Evolutionary conservation across 2,329 filamentous ascomycete species (phyloP).

Genomic region (Corniculantispora saksenae): DNA sequence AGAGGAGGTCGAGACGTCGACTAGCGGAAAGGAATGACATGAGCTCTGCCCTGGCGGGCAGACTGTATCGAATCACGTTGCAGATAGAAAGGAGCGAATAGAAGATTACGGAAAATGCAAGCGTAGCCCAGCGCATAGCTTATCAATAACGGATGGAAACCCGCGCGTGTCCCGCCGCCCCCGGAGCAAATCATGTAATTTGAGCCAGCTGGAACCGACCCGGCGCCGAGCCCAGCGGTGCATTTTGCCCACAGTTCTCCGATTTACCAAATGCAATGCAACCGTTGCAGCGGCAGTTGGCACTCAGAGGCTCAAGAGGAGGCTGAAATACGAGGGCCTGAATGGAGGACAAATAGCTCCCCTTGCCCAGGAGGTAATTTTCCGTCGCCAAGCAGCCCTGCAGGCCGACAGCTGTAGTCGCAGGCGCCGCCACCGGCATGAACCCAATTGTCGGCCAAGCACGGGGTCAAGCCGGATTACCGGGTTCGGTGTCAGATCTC

Average conservation of each 20-base stretch:
- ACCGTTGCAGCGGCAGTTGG: not conserved
- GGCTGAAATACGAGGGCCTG: not conserved
- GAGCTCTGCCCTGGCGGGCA: not conserved
- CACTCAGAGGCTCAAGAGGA: not conserved
- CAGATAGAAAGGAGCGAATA: not conserved
- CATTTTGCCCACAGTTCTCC: too few species aligned
- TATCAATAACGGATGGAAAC: not conserved
- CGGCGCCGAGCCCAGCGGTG: not conserved
- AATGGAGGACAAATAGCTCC: constrained; percentile 2
- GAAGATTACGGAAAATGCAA: not conserved
- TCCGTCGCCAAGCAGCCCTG: not conserved
- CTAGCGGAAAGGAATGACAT: not conserved
- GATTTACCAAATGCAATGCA: not conserved
- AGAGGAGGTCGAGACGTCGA: not conserved
- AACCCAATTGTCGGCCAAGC: not conserved
- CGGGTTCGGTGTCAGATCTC: not conserved
- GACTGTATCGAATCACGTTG: not conserved
- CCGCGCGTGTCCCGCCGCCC: not conserved
- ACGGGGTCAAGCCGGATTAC: not conserved
- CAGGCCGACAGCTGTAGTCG: not conserved
- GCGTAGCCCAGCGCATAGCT: not conserved
- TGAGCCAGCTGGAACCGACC: not conserved
- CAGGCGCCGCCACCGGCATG: not conserved
- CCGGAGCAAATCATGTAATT: not conserved
- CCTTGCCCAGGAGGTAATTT: not conserved